These are phyloP conservation scores for Xylariaceae sp. DNA, from an alignment of 2,329 filamentous ascomycete genomes.

Conservation along the genomic window DNA sequence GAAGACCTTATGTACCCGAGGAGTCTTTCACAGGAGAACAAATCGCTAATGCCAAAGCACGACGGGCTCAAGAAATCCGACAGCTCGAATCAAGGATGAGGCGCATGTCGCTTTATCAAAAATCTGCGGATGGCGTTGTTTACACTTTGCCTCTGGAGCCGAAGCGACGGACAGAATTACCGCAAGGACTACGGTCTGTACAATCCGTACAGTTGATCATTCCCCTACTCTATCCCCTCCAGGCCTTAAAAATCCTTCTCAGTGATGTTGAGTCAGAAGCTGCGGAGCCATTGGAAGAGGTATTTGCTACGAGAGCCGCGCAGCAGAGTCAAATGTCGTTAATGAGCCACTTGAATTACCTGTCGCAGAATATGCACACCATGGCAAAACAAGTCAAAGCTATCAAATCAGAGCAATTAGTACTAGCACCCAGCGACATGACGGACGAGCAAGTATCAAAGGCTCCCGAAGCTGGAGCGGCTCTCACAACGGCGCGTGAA, in stretches of 20 bases:
- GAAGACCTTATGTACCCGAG: constrained; percentile 49
- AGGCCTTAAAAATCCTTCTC: constrained; percentile 69
- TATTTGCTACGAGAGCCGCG: constrained; percentile 66
- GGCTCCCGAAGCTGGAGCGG: not conserved
- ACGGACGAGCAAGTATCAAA: not conserved
- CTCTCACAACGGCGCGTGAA: constrained; percentile 28
- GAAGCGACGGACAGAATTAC: constrained; percentile 65
- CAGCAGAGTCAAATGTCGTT: constrained; percentile 67
- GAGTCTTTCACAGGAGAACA: constrained; percentile 64
- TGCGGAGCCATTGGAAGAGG: constrained; percentile 67
- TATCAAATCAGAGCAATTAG: constrained; percentile 30
- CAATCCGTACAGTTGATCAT: constrained; percentile 72
- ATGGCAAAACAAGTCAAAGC: constrained; percentile 63
- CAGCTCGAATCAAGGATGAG: constrained; percentile 80
- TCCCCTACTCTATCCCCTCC: constrained; percentile 74
- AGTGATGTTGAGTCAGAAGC: constrained; percentile 67
- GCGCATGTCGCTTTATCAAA: constrained; percentile 69
- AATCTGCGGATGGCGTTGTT: constrained; percentile 71
- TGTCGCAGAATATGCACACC: constrained; percentile 72
- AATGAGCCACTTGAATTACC: constrained; percentile 77
- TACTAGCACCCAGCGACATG: not conserved
- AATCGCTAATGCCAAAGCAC: constrained; percentile 66
- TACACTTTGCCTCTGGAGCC: constrained; percentile 76
- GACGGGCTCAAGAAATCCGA: constrained; percentile 69
- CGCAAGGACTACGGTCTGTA: constrained; percentile 64